Evolutionary conservation across 495 filamentous ascomycete genomes (phyloP).

Genomic region (Penicillium turbatum): DNA sequence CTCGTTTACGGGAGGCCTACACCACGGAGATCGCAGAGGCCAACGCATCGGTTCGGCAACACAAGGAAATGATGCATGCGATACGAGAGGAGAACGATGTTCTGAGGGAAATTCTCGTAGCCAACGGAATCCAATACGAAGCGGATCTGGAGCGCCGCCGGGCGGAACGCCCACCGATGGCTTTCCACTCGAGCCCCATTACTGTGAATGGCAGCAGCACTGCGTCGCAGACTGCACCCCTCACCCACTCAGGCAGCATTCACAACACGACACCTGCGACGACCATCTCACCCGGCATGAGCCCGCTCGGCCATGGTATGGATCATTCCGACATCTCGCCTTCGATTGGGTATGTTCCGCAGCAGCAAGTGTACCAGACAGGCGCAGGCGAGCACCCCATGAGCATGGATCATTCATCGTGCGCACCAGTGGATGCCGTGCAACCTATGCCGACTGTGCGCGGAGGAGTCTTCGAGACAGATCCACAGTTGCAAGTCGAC

Average conservation of each 20-base stretch:
- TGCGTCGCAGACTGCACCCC: conserved; percentile 29
- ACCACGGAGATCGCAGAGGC: conserved; percentile 38
- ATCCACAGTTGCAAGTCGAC: conserved; percentile 78
- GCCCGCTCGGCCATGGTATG: conserved; percentile 31
- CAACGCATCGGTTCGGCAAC: conserved; percentile 37
- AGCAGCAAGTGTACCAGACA: conserved; percentile 30
- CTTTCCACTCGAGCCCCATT: conserved; percentile 32
- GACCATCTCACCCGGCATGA: conserved; percentile 33
- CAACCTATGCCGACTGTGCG: conserved; percentile 37
- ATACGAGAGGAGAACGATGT: conserved; percentile 62
- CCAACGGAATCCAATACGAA: conserved; percentile 63
- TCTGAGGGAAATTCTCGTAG: conserved; percentile 67
- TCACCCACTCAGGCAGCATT: conserved; percentile 24
- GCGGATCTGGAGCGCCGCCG: conserved; percentile 39
- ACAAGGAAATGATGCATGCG: conserved; percentile 39
- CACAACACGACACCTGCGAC: conserved; percentile 39
- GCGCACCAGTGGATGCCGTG: conserved; percentile 18
- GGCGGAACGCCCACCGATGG: conserved; percentile 26
- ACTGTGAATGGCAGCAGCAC: conserved; percentile 27
- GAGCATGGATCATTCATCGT: conserved; percentile 30
- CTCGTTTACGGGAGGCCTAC: conserved; percentile 56
- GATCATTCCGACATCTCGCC: conserved; percentile 36
- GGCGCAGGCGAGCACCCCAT: conserved; percentile 30
- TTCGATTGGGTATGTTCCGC: conserved; percentile 28
- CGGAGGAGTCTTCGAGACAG: conserved; percentile 65